phyloP scores from a whole-genome alignment of 176 grass and related monocot species.

The Saccharum spontaneum region DNA sequence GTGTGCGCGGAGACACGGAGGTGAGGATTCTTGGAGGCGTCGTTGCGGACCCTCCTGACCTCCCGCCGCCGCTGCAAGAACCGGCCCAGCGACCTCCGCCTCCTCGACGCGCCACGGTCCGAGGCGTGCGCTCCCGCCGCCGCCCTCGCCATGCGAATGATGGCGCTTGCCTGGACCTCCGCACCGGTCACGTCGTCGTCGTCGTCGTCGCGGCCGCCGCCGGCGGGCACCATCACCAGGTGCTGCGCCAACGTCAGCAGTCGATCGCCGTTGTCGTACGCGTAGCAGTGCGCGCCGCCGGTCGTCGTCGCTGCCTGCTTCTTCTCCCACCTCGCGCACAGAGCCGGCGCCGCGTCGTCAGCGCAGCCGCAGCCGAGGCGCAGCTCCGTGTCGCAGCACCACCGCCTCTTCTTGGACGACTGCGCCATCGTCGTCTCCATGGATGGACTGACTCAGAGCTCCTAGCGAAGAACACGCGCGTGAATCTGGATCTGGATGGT shows the following conservation, averaged over 20 bases:
- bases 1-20: neutral
- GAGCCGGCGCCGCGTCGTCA: neutral
- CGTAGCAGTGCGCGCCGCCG: neutral
- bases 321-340: neutral
- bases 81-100: neutral
- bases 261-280: neutral
- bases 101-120: neutral
- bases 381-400: constrained; percentile 9
- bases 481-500: neutral
- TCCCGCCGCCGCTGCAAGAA: neutral
- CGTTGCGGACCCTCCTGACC: neutral
- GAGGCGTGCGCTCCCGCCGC: neutral
- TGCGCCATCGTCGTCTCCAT: neutral
- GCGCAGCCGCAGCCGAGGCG: neutral
- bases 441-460: neutral
- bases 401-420: neutral
- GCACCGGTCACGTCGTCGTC: neutral
- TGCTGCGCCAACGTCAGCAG: neutral
- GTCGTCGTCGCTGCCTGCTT: neutral
- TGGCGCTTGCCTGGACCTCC: neutral
- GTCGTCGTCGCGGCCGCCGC: neutral
- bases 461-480: neutral
- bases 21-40: neutral
- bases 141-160: neutral
- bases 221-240: neutral